Evolutionary conservation across 306 rosid species (phyloP).

Genomic region (Ochetophila trinervis): DNA sequence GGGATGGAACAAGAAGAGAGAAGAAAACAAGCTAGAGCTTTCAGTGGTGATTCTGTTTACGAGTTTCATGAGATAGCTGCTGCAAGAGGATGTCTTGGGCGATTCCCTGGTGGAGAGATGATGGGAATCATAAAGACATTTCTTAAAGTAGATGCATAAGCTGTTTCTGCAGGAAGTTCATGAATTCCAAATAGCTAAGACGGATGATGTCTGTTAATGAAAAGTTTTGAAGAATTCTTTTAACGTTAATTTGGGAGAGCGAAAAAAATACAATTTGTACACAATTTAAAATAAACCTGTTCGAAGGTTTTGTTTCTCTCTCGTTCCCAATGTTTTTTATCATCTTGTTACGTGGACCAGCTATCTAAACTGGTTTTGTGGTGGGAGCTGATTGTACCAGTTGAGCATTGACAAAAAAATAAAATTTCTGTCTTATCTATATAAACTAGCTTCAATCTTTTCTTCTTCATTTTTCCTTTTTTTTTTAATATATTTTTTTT

Average conservation of each 20-base stretch:
- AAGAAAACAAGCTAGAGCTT: conserved; percentile 33
- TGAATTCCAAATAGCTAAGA: conserved; percentile 10
- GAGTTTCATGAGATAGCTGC: conserved; percentile 71
- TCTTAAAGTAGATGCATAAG: conserved; percentile 36
- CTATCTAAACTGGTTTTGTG: too few species aligned
- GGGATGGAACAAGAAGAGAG: conserved; percentile 32
- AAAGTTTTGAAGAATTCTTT: conserved; percentile 10
- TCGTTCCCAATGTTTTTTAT: not conserved
- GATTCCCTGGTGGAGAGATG: conserved; percentile 94
- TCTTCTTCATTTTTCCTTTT: too few species aligned
- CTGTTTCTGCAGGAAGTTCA: conserved; percentile 18
- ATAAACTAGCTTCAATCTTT: too few species aligned
- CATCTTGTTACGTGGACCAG: not conserved
- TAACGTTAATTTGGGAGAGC: not conserved
- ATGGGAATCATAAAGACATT: conserved; percentile 82
- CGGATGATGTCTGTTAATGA: not conserved
- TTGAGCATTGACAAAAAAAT: too few species aligned
- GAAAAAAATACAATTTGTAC: not conserved
- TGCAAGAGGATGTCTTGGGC: conserved; percentile 86
- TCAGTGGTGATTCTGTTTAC: conserved; percentile 64
- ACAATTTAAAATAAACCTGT: not conserved
- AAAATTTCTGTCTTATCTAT: too few species aligned
- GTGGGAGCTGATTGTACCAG: too few species aligned
- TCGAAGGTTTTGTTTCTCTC: not conserved
- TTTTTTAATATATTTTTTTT: too few species aligned